phyloP scores from a whole-genome alignment of 2,329 filamentous ascomycete species.

The Plenodomus tracheiphilus region DNA sequence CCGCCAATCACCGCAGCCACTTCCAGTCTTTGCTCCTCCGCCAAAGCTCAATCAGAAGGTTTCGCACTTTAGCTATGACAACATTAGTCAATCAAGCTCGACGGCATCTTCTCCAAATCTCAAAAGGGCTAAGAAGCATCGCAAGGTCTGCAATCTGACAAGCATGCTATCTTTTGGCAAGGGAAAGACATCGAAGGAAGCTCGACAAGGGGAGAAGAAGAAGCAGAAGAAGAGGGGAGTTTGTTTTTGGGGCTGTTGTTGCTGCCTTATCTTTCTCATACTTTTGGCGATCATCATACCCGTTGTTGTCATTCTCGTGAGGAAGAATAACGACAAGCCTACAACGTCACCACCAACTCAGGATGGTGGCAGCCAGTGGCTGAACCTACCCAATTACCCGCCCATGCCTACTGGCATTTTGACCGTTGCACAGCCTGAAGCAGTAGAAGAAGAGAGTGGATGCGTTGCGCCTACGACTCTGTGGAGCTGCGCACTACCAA shows the following conservation, averaged over 20 bases:
- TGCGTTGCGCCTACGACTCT: constrained; percentile 74
- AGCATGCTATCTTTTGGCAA: constrained; percentile 26
- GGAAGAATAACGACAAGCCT: constrained; percentile 45
- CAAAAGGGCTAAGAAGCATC: constrained; percentile 34
- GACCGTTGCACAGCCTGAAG: constrained; percentile 75
- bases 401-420: constrained; percentile 83
- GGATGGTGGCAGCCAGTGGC: constrained; percentile 55
- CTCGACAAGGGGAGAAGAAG: constrained; percentile 30
- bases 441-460: constrained; percentile 63
- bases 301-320: constrained; percentile 40
- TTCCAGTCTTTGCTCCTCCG: constrained; percentile 39
- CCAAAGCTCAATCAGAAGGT: constrained; percentile 29
- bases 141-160: constrained; percentile 35
- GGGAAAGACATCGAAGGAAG: constrained; percentile 16
- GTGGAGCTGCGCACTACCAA: constrained; percentile 86
- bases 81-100: constrained; percentile 31
- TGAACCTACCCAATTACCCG: constrained; percentile 85
- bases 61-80: constrained; percentile 31
- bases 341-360: constrained; percentile 18
- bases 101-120: constrained; percentile 23
- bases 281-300: constrained; percentile 47
- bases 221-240: constrained; percentile 36
- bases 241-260: constrained; percentile 42
- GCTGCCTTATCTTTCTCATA: constrained; percentile 38
- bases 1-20: constrained; percentile 17